Base-by-base conservation (phyloP, 495 filamentous ascomycete species). In the Annulohypoxylon bovei region DNA sequence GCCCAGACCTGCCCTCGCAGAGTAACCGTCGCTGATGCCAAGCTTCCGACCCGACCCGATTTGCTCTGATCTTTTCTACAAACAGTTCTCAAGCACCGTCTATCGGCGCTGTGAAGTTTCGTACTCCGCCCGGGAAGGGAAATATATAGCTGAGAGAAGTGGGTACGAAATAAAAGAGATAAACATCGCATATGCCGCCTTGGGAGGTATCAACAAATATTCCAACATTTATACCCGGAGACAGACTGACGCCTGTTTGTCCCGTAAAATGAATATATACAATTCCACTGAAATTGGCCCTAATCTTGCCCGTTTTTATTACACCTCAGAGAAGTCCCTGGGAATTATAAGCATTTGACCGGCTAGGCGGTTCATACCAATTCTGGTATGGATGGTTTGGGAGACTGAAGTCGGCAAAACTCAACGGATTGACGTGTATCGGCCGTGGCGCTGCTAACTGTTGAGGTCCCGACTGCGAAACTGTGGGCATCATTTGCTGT, bases 321-420 rank as follows among this genome's bases (percentile, higher is more conserved):
- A 20, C 22, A 42, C 16, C 25, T 75, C 57, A 73, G 20, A 73
- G 64, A n/a, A 77, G 39, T 1, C 65, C 67, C 22, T 77, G 73
- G 4, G 68, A 64, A 35, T 67, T 67, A 37, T 71, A 68, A 22
- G 66, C 27, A n/a, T 71, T 73, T 28, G 75, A 77, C 23, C 75
- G 73, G 53, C 77, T 86, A 11, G 82, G 83, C 30, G 84, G 83
- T 49, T 82, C 77, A 53, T 90, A 92, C 71, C 84, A 86, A 52
- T 84, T 85, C 75, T 91, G 87, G 72, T 94, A 95, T 9, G 92
- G 92, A 79, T 93, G 91, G 71, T 90, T 87, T 14, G 89, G 88
- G 73, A 89, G 79, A 14, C 83, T 86, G 75, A 95, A 94, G 68
- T 94, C 92, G 0, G 90, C 90, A 47, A 84, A 85, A 28, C 88